phyloP scores from a whole-genome alignment of 345 rosid species.

The Syzygium jambos region DNA sequence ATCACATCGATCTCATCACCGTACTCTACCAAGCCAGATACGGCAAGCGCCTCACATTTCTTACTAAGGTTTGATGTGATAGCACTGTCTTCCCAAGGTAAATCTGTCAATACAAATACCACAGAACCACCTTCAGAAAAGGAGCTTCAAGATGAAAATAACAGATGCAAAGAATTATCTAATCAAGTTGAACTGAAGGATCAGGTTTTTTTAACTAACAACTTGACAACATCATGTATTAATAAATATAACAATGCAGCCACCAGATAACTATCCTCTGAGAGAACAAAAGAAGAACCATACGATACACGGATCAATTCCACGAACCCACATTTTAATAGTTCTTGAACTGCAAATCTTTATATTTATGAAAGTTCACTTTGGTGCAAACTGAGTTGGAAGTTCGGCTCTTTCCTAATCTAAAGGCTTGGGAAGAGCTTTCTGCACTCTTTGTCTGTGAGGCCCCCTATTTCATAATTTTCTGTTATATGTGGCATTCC shows the following conservation, averaged over 20 bases:
- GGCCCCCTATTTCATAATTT: background rate
- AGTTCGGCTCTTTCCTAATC: background rate
- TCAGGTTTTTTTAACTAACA: background rate
- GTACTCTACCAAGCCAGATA: constrained; percentile 83
- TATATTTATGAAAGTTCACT: background rate
- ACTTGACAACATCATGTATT: background rate
- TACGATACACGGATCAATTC: background rate
- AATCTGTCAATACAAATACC: constrained; percentile 34
- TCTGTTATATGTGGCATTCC: background rate
- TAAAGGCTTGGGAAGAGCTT: background rate
- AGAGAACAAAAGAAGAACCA: background rate
- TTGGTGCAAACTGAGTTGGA: background rate
- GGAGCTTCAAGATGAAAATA: background rate
- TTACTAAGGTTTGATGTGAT: constrained; percentile 52
- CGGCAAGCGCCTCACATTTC: constrained; percentile 94
- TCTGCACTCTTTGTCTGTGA: background rate
- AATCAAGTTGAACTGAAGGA: background rate
- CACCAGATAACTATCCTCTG: background rate
- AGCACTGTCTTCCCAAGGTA: constrained; percentile 56
- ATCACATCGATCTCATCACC: constrained; percentile 96
- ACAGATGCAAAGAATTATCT: background rate
- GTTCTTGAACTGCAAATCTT: background rate
- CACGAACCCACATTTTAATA: background rate
- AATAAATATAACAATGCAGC: background rate
- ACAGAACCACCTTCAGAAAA: constrained; percentile 4